Evolutionary conservation across 495 filamentous ascomycete genomes (phyloP).

Genomic region (Rostrohypoxylon terebratum): DNA sequence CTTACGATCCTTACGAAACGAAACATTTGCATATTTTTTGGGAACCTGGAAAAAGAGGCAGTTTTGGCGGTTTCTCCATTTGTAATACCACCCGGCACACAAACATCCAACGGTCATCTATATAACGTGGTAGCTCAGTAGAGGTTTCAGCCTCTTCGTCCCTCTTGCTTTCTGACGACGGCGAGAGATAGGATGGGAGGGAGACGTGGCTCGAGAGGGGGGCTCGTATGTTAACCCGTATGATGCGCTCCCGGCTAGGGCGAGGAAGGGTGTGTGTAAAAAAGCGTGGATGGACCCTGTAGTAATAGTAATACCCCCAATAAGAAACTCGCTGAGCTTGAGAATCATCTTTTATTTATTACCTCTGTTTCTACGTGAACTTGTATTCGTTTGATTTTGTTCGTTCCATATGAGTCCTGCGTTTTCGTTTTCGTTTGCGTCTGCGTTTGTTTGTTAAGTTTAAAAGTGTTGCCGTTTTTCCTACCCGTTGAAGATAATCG

Average conservation of each 20-base stretch:
- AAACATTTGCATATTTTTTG: conserved; percentile 41
- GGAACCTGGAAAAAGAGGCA: conserved; percentile 34
- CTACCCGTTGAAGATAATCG: too few relatives aligned
- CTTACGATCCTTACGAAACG: conserved; percentile 59
- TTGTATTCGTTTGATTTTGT: neutral
- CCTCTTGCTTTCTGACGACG: neutral
- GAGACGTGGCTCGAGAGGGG: neutral
- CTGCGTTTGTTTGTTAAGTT: too few relatives aligned
- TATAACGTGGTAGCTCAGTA: conserved; percentile 23
- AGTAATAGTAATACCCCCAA: conserved; percentile 52
- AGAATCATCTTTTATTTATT: conserved; percentile 6
- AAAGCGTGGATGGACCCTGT: conserved; percentile 41
- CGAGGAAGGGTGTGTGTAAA: conserved; percentile 33
- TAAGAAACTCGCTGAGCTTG: conserved; percentile 43
- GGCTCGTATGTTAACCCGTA: neutral
- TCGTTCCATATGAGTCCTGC: neutral
- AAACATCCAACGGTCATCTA: conserved; percentile 21
- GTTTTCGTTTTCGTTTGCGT: too few relatives aligned
- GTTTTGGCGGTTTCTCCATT: conserved; percentile 27
- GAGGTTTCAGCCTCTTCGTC: conserved; percentile 6
- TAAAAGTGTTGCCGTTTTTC: too few relatives aligned
- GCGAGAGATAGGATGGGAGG: neutral
- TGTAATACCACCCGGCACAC: conserved; percentile 18
- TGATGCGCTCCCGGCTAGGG: neutral
- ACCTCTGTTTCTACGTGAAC: neutral